Base-by-base conservation (phyloP, 2,329 filamentous ascomycete genomes). In the Graphilbum ipis-grandicollis region DNA sequence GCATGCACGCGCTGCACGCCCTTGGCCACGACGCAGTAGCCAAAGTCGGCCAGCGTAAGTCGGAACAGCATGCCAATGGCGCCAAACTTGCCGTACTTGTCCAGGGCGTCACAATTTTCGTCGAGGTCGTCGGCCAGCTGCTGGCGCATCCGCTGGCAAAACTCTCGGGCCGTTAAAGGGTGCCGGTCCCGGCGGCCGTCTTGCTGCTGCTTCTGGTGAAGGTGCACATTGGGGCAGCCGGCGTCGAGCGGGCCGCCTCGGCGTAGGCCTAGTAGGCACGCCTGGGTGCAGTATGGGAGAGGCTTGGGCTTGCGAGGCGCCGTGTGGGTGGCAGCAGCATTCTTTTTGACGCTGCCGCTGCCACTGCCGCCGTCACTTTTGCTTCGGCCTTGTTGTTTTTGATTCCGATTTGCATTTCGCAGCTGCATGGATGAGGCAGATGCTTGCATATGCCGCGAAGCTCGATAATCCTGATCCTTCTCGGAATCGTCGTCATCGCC, bases 21-120 rank as follows among this genome's bases (percentile, higher is more conserved):
- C 19, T 41, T 41, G 26, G 33, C 37, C 17, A 39, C 40, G 5
- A 41, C 17, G 3, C 36, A 38, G 37, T 42, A 42, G 30, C 37
- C 40, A 25, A 25, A 42, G 6, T 35, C 40, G 9, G 32, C 31
- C 0, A 36, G 29, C 2, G 35, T 30, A 17, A 39, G 8, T 25
- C 34, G 34, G 30, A 42, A 39, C 9, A 42, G 35, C 7, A 34
- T 33, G 23, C 40, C 37, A 23, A 37, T 17, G 26, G 30, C 31
- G 6, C 34, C 39, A 19, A 30, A 34, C 9, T 5, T 12, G 5
- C 34, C 33, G 9, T 15, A 14, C 4, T 9, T n/a, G 13, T 26
- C 19, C 9, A 41, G 30, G 18, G 36, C 29, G 30, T 38, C n/a
- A 22, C 12, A n/a, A 22, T 34, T 33, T n/a, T 23, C 21, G 33